Evolutionary conservation across 176 grass and related monocot genomes (phyloP).

Genomic region (Phyllostachys edulis): DNA sequence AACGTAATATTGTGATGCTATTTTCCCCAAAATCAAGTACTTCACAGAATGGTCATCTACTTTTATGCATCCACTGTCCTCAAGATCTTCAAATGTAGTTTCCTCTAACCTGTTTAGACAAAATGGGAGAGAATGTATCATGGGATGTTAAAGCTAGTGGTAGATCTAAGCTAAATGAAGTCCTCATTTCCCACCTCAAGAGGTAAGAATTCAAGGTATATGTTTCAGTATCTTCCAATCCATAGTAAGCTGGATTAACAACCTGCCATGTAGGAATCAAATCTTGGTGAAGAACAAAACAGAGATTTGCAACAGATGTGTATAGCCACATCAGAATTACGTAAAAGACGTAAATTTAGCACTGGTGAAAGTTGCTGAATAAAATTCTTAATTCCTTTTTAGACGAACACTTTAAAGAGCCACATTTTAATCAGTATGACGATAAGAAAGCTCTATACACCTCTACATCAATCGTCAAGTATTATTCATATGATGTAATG

Average conservation of each 20-base stretch:
- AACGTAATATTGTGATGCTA: too few relatives aligned
- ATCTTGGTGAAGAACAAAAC: constrained; percentile 19
- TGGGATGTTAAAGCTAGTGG: constrained; percentile 33
- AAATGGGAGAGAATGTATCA: constrained; percentile 30
- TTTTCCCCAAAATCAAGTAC: too few relatives aligned
- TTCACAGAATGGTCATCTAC: constrained; percentile 75
- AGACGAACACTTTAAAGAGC: constrained; percentile 3
- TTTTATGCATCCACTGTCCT: constrained; percentile 96
- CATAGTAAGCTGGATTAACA: constrained; percentile 97
- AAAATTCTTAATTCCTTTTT: neutral
- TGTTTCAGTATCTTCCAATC: constrained; percentile 38
- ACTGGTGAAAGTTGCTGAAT: neutral
- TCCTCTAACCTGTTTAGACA: constrained; percentile 71
- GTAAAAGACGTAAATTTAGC: constrained; percentile 3
- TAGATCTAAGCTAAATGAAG: constrained; percentile 33
- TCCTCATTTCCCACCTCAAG: neutral
- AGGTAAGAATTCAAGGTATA: too few relatives aligned
- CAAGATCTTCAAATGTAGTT: constrained; percentile 94
- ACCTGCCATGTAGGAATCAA: constrained; percentile 52
- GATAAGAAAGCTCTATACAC: neutral
- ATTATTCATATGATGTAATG: neutral
- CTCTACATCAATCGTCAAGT: neutral
- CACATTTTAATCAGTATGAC: constrained; percentile 6
- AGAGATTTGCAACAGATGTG: constrained; percentile 3
- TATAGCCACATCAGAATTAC: constrained; percentile 4